Conservation (phyloP, 2,329 filamentous ascomycete genomes). For the Botrytis pseudocinerea region DNA sequence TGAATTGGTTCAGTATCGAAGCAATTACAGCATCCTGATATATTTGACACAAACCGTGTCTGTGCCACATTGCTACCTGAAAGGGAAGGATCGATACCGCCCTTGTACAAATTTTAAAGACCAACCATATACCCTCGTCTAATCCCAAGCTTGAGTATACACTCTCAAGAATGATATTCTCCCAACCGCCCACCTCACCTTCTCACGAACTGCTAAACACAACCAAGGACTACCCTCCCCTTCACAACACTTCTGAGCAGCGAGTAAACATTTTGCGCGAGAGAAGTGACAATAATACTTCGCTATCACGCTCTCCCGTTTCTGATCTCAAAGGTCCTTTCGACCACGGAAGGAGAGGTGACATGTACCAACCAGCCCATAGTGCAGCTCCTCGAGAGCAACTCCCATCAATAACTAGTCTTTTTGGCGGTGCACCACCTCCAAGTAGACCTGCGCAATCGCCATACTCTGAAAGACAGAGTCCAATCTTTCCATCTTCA, state of each 20-base stretch:
- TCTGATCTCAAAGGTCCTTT: constrained; percentile 26
- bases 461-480: constrained; percentile 39
- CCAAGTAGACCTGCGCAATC: constrained; percentile 33
- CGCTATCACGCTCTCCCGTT: constrained; percentile 33
- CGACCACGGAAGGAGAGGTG: constrained; percentile 28
- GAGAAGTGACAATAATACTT: constrained; percentile 28
- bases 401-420: constrained; percentile 40
- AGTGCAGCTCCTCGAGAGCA: constrained; percentile 35
- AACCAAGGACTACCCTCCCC: constrained; percentile 27
- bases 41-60: constrained; percentile 30
- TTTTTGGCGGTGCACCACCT: constrained; percentile 36
- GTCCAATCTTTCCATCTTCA: constrained; percentile 36
- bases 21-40: constrained; percentile 31
- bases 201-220: constrained; percentile 30
- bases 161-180: constrained; percentile 37
- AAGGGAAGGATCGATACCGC: constrained; percentile 28
- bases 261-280: constrained; percentile 27
- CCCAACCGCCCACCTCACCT: constrained; percentile 31
- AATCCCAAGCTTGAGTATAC: constrained; percentile 6
- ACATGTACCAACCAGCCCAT: constrained; percentile 34
- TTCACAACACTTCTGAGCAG: constrained; percentile 20
- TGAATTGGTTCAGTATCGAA: constrained; percentile 32
- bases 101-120: constrained; percentile 24
- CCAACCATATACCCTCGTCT: constrained; percentile 9
- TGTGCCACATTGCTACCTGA: constrained; percentile 36